phyloP scores from a whole-genome alignment of 176 grass and related monocot species.

The Musa troglodytarum region DNA sequence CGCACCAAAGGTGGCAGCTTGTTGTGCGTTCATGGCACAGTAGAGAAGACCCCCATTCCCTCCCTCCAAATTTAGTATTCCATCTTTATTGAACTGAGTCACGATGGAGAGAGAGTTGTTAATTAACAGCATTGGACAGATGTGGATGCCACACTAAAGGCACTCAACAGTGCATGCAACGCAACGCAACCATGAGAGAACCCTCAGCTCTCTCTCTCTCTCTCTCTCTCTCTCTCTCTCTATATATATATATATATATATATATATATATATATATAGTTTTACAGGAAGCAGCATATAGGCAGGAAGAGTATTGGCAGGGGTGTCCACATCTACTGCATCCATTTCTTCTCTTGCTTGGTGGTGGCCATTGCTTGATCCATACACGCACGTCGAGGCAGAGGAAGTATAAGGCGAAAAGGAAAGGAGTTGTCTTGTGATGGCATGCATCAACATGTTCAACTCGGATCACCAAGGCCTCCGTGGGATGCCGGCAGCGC shows the following conservation, averaged over 20 bases:
- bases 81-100: no score
- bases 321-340: no score
- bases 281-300: no score
- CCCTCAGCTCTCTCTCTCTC: not conserved
- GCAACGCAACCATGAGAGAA: not conserved
- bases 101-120: not conserved
- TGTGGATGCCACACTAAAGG: not conserved
- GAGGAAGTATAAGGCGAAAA: no score
- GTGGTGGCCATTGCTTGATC: not conserved
- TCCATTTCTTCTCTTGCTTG: no score
- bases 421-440: constrained; percentile 1
- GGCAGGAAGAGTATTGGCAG: no score
- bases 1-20: no score
- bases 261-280: no score
- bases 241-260: no score
- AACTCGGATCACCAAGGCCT: constrained; percentile 33
- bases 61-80: no score
- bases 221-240: not conserved
- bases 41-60: no score
- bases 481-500: not conserved
- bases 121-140: not conserved
- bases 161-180: not conserved
- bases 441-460: constrained; percentile 98
- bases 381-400: not conserved
- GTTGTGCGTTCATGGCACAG: no score